Percentiles rank a stretch among this genome's conserved stretches.
Conservation (phyloP, 108 stramenopile genomes). For the Craspedostauros australis region DNA sequence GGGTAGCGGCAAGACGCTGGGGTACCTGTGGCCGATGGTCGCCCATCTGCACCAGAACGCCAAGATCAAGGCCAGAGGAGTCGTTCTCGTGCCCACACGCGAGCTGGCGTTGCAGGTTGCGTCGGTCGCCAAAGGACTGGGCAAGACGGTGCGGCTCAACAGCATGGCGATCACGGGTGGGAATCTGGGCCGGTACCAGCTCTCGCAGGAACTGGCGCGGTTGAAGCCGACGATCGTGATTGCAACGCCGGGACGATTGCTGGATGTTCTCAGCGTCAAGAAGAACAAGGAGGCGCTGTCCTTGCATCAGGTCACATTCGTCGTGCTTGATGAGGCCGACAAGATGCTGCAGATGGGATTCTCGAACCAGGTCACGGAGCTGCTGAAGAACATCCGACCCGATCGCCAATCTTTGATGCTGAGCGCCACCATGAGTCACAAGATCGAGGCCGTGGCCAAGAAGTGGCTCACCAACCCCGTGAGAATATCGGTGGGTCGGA, state of each 20-base stretch:
- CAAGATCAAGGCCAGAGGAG: slow-evolving; percentile 22
- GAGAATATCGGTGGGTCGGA: slow-evolving; percentile 64
- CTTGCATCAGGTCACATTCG: slow-evolving; percentile 41
- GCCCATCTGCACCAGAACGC: slow-evolving; percentile 57
- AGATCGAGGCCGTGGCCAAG: slow-evolving; percentile 50
- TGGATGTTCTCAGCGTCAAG: slow-evolving; percentile 77
- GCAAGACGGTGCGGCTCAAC: slow-evolving; percentile 24
- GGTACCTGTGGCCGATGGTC: slow-evolving; percentile 85
- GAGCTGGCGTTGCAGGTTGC: slow-evolving; percentile 93
- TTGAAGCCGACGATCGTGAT: slow-evolving; percentile 72
- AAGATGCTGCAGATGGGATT: slow-evolving; percentile 88
- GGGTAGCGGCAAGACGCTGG: slow-evolving; percentile 91
- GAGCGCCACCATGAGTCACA: slow-evolving; percentile 61
- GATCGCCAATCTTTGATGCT: slow-evolving; percentile 76
- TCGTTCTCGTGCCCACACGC: slow-evolving; percentile 90
- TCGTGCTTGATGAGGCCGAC: slow-evolving; percentile 97
- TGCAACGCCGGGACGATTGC: slow-evolving; percentile 94
- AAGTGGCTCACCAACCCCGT: slow-evolving; percentile 57
- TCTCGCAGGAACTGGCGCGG: slow-evolving; percentile 52
- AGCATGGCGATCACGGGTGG: slow-evolving; percentile 66
- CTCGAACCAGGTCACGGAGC: slow-evolving; percentile 70
- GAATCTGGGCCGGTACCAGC: slow-evolving; percentile 61
- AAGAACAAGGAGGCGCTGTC: slow-evolving; percentile 42
- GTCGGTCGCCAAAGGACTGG: slow-evolving; percentile 40
- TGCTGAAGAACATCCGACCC: slow-evolving; percentile 70